Percentiles rank a stretch among this genome's conserved stretches.
phyloP scores from a whole-genome alignment of 2,329 filamentous ascomycete species.

The Ophiostoma ips region DNA sequence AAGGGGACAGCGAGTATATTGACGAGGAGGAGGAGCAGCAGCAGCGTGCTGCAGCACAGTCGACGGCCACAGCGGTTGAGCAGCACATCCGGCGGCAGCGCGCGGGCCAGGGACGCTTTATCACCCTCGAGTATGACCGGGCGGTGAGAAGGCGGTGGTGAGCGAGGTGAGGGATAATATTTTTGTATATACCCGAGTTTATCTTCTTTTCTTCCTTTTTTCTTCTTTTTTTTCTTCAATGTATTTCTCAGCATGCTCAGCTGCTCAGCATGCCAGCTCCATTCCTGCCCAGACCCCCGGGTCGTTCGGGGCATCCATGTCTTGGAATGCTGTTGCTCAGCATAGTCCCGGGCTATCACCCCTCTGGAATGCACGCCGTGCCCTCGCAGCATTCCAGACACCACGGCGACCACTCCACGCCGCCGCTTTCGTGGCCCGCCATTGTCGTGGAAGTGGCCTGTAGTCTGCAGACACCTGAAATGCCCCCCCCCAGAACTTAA shows the following conservation, averaged over 20 bases:
- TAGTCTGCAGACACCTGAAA: too few species aligned
- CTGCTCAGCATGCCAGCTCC: too few species aligned
- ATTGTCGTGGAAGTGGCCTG: too few species aligned
- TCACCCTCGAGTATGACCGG: conserved; percentile 4
- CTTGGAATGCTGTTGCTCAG: conserved; percentile 2
- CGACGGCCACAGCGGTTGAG: conserved; percentile 10
- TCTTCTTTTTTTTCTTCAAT: not conserved
- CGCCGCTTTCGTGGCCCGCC: not conserved
- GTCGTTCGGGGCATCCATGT: not conserved
- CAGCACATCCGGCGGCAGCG: conserved; percentile 12
- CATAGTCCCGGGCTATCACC: not conserved
- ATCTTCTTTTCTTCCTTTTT: not conserved
- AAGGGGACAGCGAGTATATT: not conserved
- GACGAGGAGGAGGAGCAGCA: conserved; percentile 5
- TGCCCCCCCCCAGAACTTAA: too few species aligned
- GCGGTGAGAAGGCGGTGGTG: not conserved
- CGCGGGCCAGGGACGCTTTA: conserved; percentile 14
- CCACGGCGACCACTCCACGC: not conserved
- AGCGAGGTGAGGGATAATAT: too few species aligned
- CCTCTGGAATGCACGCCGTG: not conserved
- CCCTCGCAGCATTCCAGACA: not conserved
- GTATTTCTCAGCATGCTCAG: not conserved
- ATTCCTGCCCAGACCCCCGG: not conserved
- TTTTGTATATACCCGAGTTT: too few species aligned
- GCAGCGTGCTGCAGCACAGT: conserved; percentile 6